Base-by-base conservation (phyloP, 768 basidiomycete genomes). In the Podaxis sp. region DNA sequence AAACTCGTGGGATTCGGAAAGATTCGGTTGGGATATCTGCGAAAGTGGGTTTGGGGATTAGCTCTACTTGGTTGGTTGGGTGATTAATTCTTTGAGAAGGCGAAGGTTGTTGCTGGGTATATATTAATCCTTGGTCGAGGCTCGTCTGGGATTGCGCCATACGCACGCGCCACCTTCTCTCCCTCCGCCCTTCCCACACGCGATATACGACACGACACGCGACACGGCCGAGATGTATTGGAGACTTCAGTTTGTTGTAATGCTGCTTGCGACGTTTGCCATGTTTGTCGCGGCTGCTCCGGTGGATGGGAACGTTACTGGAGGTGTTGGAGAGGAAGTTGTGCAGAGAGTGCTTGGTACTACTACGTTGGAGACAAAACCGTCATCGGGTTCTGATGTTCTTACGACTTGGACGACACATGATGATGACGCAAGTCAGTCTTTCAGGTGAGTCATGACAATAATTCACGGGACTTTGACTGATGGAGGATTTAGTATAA, bases 281-380 rank as follows among this genome's bases (percentile, higher is more conserved):
- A 39, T 57, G 48, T 46, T 64, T 12, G 52, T 46, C 24, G 48
- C 44, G 42, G 66, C 63, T 19, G 63, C 63, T 9, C 63, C 66
- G 26, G 44, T 51, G 49, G 62, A 53, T 30, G 39, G 24, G 11
- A 24, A 33, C 7, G 30, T 39, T 9, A 13, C 39, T 1, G 40
- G 13, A 30, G 36, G 26, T 9, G 15, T 8, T 1, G 40, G 19
- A 17, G 49, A 39, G 48, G 59, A 26, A n/a, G 48, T 59, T 40
- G 49, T 51, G 33, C 33, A 38, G 49, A 40, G 6, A 22, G 48
- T 24, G 6, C 3, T 59, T 38, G 48, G 38, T 8, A 24, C 12
- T 11, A n/a, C 42, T 44, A n/a, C 42, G 42, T 44, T n/a, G 42
- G 17, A 44, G 15, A 39, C 33, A 39, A 5, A 36, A 39, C 49